phyloP scores from a whole-genome alignment of 257 asterid genomes.

The Solanum chiquidenum region DNA sequence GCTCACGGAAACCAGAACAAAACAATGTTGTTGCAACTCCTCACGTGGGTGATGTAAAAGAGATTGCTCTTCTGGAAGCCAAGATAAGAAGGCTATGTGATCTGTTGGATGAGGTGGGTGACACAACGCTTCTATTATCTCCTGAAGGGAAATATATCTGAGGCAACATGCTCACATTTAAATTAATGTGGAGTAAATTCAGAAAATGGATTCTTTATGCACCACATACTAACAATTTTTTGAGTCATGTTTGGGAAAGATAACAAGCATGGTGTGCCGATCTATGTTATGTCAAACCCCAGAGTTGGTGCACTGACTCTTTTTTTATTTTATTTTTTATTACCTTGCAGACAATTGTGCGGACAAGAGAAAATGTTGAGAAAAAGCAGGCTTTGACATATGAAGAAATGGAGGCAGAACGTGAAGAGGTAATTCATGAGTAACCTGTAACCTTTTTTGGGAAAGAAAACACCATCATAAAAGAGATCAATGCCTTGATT shows the following conservation, averaged over 20 bases:
- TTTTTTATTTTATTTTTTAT: background rate
- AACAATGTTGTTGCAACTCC: slow-evolving; percentile 33
- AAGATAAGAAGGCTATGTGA: slow-evolving; percentile 73
- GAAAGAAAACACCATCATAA: background rate
- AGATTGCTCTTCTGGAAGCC: slow-evolving; percentile 76
- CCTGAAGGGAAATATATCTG: background rate
- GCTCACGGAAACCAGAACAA: slow-evolving; percentile 40
- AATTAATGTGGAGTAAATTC: background rate
- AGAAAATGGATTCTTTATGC: background rate
- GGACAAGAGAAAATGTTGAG: slow-evolving; percentile 87
- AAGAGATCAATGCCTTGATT: background rate
- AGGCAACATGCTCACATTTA: background rate
- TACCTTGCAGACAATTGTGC: slow-evolving; percentile 56
- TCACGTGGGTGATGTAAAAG: slow-evolving; percentile 52
- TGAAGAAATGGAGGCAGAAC: slow-evolving; percentile 96
- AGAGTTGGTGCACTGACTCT: background rate
- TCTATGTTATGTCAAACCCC: background rate
- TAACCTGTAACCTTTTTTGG: background rate
- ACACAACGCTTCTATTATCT: background rate
- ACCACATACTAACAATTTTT: background rate
- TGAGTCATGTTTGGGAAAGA: background rate
- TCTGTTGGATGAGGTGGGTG: slow-evolving; percentile 62
- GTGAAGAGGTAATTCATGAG: slow-evolving; percentile 67
- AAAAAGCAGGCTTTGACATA: slow-evolving; percentile 96
- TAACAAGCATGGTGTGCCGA: background rate